Base-by-base conservation (phyloP, 257 asterid genomes). In the Solanum piurae region DNA sequence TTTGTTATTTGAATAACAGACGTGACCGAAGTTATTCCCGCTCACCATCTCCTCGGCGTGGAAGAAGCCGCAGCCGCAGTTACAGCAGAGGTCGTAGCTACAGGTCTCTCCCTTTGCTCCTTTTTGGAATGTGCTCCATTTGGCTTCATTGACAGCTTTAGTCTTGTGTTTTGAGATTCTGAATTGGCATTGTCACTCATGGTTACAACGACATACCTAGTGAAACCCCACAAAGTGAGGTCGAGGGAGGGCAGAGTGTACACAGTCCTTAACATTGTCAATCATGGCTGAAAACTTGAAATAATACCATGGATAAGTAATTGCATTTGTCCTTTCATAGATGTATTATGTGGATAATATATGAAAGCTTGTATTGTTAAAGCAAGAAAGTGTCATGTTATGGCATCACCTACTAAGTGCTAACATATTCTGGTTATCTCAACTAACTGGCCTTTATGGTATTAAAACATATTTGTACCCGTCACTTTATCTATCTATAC, bases 41-140 rank as follows among this genome's bases (percentile, higher is more conserved):
- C 42, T 91, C 95, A 18, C 95, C 93, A 77, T 91, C 94, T 80
- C 93, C 95, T 72, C 92, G 91, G 42, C 95, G 91, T 68, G 94
- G 92, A 23, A 87, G 92, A 75, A 90, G 91, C 83, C 89, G 91
- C 46, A 90, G 92, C 86, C 92, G 90, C 13, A 92, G 93, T 90
- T 89, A 87, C 87, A 92, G 93, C 88, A 88, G 93, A 89, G 90
- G 94, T 27, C 89, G 90, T 37, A 93, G 94, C 91, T 92, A 89
- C 93, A 93, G 95, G 95, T 93, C 11, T 46, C 23, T 36, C 66
- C n/a, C 11, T 52, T 69, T 88, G 62, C 16, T 23, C 40, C 62
- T 58, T 8, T 38, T 16, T 75, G 27, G 85, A 80, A 27, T 46
- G 66, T 27, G 68, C 68, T 49, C 85, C 18, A 18, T 80, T 80